phyloP scores from a whole-genome alignment of 805 yeast species.

The Kodamaea jinghongensis region DNA sequence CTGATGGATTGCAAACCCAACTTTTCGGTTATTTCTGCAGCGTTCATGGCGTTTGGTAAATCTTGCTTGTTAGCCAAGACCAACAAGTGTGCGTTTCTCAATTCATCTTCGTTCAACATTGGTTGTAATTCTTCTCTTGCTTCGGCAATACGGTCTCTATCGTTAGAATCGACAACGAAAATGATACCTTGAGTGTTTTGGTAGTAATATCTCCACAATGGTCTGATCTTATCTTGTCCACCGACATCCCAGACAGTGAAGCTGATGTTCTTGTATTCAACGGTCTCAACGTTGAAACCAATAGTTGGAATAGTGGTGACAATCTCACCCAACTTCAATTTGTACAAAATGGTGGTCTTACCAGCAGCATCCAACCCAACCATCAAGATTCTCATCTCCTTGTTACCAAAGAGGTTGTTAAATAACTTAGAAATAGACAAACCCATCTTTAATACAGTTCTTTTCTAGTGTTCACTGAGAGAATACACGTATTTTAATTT shows the following conservation, averaged over 20 bases:
- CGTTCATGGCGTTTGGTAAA: slow-evolving; percentile 45
- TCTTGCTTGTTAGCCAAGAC: slow-evolving; percentile 44
- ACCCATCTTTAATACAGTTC: slow-evolving; percentile 25
- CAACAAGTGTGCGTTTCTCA: slow-evolving; percentile 40
- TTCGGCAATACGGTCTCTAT: slow-evolving; percentile 42
- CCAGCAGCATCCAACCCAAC: slow-evolving; percentile 46
- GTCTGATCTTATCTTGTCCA: slow-evolving; percentile 44
- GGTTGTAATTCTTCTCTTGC: slow-evolving; percentile 44
- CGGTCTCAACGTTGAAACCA: slow-evolving; percentile 44
- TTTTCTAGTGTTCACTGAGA: slow-evolving; percentile 8
- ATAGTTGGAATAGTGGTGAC: slow-evolving; percentile 44
- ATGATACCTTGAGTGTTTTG: slow-evolving; percentile 44
- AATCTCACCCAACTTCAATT: slow-evolving; percentile 42
- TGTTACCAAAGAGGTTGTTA: slow-evolving; percentile 40
- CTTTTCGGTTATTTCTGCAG: slow-evolving; percentile 43
- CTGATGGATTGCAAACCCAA: slow-evolving; percentile 72
- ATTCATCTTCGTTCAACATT: slow-evolving; percentile 44
- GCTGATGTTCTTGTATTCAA: slow-evolving; percentile 42
- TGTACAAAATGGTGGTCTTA: slow-evolving; percentile 44
- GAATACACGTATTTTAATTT: slow-evolving; percentile 6
- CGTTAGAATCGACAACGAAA: slow-evolving; percentile 43
- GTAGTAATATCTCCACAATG: slow-evolving; percentile 45
- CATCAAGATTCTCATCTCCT: slow-evolving; percentile 45
- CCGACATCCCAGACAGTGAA: slow-evolving; percentile 46
- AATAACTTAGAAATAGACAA: slow-evolving; percentile 39